These are phyloP conservation scores for Arabidopsis thaliana DNA, from an alignment of 345 rosid genomes.

Conservation along the genomic window TAIR10.1 NC_003070.9:5060001-5060500, in stretches of 20 bases:
- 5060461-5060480: constrained; percentile 56
- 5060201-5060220: neutral
- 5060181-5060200: neutral
- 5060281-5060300: neutral
- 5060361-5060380: constrained; percentile 40
- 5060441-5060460: constrained; percentile 66
- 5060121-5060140: no score
- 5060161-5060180: neutral
- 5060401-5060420: constrained; percentile 76
- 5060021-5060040: constrained; percentile 51
- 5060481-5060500: constrained; percentile 46
- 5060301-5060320: neutral
- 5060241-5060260: neutral
- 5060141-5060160: neutral
- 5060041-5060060: constrained; percentile 55
- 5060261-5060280: neutral
- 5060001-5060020: constrained; percentile 70
- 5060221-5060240: neutral
- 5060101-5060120: no score
- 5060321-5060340: neutral
- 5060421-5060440: constrained; percentile 70
- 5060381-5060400: constrained; percentile 66
- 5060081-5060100: no score
- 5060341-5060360: constrained; percentile 11
- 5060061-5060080: neutral